Conservation (phyloP, 768 basidiomycete genomes). For the Hygrophorus russula region DNA sequence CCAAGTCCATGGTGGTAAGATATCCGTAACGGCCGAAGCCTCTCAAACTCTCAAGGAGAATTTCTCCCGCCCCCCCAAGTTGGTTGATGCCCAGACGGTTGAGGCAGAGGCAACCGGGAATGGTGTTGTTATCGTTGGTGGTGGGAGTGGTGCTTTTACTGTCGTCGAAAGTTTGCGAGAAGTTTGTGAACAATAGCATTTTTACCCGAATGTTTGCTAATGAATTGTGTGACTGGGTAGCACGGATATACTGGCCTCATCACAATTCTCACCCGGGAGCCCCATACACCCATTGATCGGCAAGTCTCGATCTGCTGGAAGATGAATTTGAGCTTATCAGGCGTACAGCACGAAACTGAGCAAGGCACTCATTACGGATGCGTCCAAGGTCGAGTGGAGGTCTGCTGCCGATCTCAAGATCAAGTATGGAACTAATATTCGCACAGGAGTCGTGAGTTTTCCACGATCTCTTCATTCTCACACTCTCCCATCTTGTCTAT, state of each 20-base stretch:
- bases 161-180: constrained; percentile 74
- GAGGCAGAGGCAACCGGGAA: constrained; percentile 32
- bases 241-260: constrained; percentile 71
- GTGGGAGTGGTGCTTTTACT: constrained; percentile 71
- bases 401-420: constrained; percentile 64
- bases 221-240: constrained; percentile 22
- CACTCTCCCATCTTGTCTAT: not conserved
- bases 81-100: constrained; percentile 35
- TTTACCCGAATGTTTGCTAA: not conserved
- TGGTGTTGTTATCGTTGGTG: constrained; percentile 78
- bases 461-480: constrained; percentile 3
- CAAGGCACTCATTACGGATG: constrained; percentile 72
- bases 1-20: constrained; percentile 56
- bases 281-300: constrained; percentile 79
- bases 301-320: constrained; percentile 12
- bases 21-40: constrained; percentile 64
- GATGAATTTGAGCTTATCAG: not conserved
- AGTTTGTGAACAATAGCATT: constrained; percentile 26
- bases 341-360: constrained; percentile 68
- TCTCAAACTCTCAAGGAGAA: constrained; percentile 54
- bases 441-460: constrained; percentile 48
- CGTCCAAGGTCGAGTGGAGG: constrained; percentile 67
- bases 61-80: constrained; percentile 47
- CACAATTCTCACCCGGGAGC: constrained; percentile 70
- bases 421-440: constrained; percentile 58